A percentile compares a stretch with the other conserved stretches of the same genome.
Evolutionary conservation across 352 stramenopile genomes (phyloP).

Genomic region (Blastocystis sp.): DNA sequence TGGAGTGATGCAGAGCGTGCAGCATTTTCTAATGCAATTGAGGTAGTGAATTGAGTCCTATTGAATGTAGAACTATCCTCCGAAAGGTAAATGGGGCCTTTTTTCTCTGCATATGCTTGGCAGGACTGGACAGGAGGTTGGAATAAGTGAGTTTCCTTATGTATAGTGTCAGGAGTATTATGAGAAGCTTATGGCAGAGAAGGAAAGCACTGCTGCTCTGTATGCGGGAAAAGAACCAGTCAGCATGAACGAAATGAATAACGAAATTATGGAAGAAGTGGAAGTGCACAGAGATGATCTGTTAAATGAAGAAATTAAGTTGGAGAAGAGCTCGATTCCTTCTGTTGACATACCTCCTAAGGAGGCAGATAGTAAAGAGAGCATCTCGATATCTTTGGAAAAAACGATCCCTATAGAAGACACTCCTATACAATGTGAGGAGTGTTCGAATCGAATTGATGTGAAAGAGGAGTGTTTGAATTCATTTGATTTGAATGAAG

Average conservation of each 20-base stretch:
- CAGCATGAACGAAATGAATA: background rate
- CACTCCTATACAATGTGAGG: background rate
- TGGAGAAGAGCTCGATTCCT: background rate
- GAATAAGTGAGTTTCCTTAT: background rate
- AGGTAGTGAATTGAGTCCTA: background rate
- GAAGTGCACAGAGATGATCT: background rate
- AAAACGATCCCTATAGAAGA: background rate
- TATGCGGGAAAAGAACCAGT: background rate
- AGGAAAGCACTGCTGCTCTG: background rate
- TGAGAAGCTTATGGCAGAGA: background rate
- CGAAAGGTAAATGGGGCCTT: slow-evolving; percentile 9
- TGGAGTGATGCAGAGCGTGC: background rate
- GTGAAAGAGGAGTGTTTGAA: too few species aligned
- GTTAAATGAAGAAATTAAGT: background rate
- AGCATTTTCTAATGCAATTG: background rate
- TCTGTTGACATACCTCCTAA: too few species aligned
- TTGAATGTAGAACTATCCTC: background rate
- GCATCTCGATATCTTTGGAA: too few species aligned
- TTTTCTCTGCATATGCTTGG: slow-evolving; percentile 36
- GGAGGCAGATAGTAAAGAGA: too few species aligned
- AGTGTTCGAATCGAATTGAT: too few species aligned
- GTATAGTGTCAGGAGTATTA: background rate
- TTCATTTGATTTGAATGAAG: too few species aligned
- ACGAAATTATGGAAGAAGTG: background rate
- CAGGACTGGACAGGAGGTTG: slow-evolving; percentile 1